These are phyloP conservation scores for Aurantiochytrium sp. DNA, from an alignment of 108 stramenopile genomes.

Conservation along the genomic window DNA sequence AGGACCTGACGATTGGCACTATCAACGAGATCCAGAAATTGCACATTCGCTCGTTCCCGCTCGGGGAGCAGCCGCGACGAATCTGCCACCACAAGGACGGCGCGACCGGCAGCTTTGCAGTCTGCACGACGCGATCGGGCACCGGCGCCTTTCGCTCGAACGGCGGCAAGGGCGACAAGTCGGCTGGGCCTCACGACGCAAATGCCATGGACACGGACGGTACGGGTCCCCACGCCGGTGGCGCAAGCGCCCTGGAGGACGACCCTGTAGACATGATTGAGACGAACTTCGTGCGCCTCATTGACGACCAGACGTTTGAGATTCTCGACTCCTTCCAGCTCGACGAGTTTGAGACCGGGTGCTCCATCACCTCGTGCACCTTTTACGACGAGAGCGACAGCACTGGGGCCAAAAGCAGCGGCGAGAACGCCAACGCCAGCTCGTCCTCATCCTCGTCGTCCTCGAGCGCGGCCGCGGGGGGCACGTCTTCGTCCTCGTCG, in stretches of 20 bases:
- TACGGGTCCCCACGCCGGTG: no score
- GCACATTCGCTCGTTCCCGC: slow-evolving; percentile 82
- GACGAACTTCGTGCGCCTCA: slow-evolving; percentile 34
- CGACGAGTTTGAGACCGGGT: slow-evolving; percentile 24
- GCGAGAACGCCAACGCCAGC: background rate
- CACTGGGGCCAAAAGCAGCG: background rate
- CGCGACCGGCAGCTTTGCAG: background rate
- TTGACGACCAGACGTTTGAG: slow-evolving; percentile 31
- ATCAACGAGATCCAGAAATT: slow-evolving; percentile 97
- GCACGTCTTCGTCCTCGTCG: no score
- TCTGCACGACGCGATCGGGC: slow-evolving; percentile 21
- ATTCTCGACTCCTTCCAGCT: slow-evolving; percentile 32
- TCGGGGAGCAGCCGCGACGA: slow-evolving; percentile 84
- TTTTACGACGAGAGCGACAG: background rate
- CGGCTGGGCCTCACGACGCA: background rate
- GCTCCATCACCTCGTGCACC: background rate
- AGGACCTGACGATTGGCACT: slow-evolving; percentile 77
- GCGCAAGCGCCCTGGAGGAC: no score
- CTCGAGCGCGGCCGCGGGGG: background rate
- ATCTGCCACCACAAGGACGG: slow-evolving; percentile 70
- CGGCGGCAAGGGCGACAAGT: background rate
- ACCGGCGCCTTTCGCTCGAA: background rate
- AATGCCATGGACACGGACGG: background rate
- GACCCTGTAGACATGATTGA: background rate
- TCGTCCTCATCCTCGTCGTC: background rate